Percentiles rank a stretch among this genome's conserved stretches.
These are phyloP conservation scores for Penicillium rolfsii DNA, from an alignment of 2,329 filamentous ascomycete genomes.

Conservation along the genomic window DNA sequence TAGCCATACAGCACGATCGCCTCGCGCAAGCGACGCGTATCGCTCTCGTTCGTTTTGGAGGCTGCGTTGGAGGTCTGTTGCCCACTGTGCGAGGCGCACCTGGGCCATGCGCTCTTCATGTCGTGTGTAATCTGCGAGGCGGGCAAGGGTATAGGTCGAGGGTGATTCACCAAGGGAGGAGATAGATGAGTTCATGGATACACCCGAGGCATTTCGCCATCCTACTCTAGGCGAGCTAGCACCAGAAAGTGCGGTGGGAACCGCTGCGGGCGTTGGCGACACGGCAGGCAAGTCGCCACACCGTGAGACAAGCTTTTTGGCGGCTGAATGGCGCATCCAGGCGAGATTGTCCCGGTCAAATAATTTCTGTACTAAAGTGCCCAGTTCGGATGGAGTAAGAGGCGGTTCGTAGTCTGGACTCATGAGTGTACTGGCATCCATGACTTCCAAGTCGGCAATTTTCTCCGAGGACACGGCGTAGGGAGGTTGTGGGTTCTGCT, in stretches of 20 bases:
- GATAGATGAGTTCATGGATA: constrained; percentile 32
- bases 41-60: constrained; percentile 72
- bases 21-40: constrained; percentile 65
- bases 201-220: constrained; percentile 26
- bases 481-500: constrained; percentile 49
- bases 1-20: constrained; percentile 70
- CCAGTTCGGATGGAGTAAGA: constrained; percentile 74
- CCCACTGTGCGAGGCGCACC: constrained; percentile 80
- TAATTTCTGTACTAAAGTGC: constrained; percentile 68
- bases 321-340: constrained; percentile 80
- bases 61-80: constrained; percentile 75
- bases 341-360: constrained; percentile 78
- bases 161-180: constrained; percentile 34
- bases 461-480: constrained; percentile 78
- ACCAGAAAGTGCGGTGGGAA: constrained; percentile 23
- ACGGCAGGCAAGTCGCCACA: constrained; percentile 47
- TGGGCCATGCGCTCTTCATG: constrained; percentile 65
- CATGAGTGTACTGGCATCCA: constrained; percentile 95
- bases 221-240: constrained; percentile 2
- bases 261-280: constrained; percentile 14
- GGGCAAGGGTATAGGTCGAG: constrained; percentile 62
- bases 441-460: constrained; percentile 73
- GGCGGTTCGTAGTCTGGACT: constrained; percentile 86
- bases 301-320: constrained; percentile 79
- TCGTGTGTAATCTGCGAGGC: constrained; percentile 62